Base-by-base conservation (phyloP, 1,139 yeast species). In the Geotrichum carabidarum region DNA sequence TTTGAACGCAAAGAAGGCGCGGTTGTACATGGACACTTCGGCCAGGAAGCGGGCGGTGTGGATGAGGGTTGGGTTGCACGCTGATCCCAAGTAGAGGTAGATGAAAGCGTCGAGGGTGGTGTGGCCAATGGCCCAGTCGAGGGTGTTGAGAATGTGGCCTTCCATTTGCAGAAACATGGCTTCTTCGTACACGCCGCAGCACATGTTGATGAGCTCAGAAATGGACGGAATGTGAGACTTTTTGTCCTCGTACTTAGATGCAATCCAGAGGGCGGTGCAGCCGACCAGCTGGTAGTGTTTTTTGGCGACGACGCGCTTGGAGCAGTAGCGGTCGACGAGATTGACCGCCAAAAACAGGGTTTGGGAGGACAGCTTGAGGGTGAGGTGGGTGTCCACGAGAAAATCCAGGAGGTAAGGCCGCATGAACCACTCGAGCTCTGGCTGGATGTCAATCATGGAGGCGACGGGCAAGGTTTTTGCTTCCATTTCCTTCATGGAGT, bases 141-240 rank as follows among this genome's bases (percentile, higher is more conserved):
- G 74, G 1, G 98, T 91, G 57, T 83, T 77, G 55, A 93, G 75
- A 44, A 93, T 85, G 71, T 93, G 98, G 73, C 83, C 83, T 73
- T 93, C 98, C 98, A 93, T 93, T 72, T 91, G 97, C 45, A 86
- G 80, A 72, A 93, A 91, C 95, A 91, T 89, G 60, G 85, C 86
- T 62, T 84, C 86, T 60, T 89, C 95, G 68, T 89, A 91, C 9
- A 90, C 90, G 64, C 83, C 81, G 58, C 95, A 80, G 70, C 96
- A 87, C 83, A 89, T 80, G 62, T 81, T 74, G 14, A 84, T 78
- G 38, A 90, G 78, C 68, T 90, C 96, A 55, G 80, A 78, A 58
- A 90, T 75, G 1, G 93, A 83, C 18, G 97, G 96, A 8, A 89
- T 93, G 58, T 93, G 77, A 58, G 83, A 79, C 72, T 91, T 91